Base-by-base conservation (phyloP, 129 eudicot species). In the Calendula officinalis region DNA sequence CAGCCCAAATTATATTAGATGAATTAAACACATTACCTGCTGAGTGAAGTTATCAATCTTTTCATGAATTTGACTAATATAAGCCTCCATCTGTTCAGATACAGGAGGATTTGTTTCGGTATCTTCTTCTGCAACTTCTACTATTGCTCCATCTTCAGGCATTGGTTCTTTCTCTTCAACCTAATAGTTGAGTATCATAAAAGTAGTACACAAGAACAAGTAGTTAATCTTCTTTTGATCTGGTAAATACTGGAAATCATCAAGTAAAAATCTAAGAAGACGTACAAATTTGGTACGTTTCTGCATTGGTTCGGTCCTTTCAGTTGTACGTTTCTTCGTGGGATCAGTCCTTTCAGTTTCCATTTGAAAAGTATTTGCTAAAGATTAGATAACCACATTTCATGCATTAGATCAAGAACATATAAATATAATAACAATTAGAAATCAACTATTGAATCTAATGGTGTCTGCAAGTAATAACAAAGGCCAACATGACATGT, bases 51-150 rank as follows among this genome's bases (percentile, higher is more conserved):
- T 57, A 14, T 85, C 75, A 53, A 91, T 85, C 82, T 91, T 84
- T 56, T 87, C 96, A 74, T 63, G 91, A 58, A 91, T 87, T 74
- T 67, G 79, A 58, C 69, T 62, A 70, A 91, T 82, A 60, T 81
- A 82, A 56, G 62, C 78, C 76, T 80, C 87, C 81, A 87, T 80
- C 57, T 80, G 90, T 72, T 87, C 94, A 63, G 97, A 91, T 60
- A 77, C 84, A 44, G 79, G 73, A 60, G 67, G 68, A 67, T 52
- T 75, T 32, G 68, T 61, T 69, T 71, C 91, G 0, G 70, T 56
- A 67, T 77, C 98, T 78, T 78, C 98, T 57, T 75, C 94, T 68
- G 80, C 65, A 72, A 39, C 67, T 46, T 76, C 85, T 16, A 67
- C 83, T 72, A 40, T 42, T 15, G 78, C 72, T 64, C 72, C 83